Conservation (phyloP, 345 rosid genomes). For the Pugionium dolabratum region DNA sequence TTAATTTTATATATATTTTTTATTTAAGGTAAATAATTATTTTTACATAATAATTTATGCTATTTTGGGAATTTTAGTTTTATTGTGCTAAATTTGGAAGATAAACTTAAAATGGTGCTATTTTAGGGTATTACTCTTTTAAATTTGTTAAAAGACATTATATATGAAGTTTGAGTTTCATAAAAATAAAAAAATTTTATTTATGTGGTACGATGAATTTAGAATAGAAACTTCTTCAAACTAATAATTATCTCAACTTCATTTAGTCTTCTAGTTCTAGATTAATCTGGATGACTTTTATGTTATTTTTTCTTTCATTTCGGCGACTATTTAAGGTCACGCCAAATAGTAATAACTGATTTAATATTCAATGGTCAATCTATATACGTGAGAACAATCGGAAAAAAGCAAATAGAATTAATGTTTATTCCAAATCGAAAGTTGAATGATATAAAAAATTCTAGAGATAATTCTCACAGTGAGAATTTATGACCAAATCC, state of each 20-base stretch:
- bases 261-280: conserved; percentile 22
- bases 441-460: conserved; percentile 24
- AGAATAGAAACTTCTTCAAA: conserved; percentile 13
- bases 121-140: no score
- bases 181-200: background rate
- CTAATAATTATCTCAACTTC: background rate
- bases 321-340: background rate
- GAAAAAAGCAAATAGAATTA: conserved; percentile 17
- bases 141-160: no score
- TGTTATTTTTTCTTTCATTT: no score
- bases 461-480: background rate
- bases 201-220: conserved; percentile 18
- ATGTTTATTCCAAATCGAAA: conserved; percentile 19
- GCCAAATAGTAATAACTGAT: conserved; percentile 13
- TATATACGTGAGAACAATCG: conserved; percentile 23
- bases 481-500: conserved; percentile 8
- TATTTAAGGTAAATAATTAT: no score
- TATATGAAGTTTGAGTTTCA: no score
- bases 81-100: no score
- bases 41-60: no score
- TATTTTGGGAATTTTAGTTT: no score
- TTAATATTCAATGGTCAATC: conserved; percentile 28
- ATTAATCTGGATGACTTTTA: conserved; percentile 3
- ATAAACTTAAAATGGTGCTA: no score
- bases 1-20: no score